Conservation (phyloP, 1,284 basidiomycete species). For the Cutaneotrichosporon cavernicola region DNA sequence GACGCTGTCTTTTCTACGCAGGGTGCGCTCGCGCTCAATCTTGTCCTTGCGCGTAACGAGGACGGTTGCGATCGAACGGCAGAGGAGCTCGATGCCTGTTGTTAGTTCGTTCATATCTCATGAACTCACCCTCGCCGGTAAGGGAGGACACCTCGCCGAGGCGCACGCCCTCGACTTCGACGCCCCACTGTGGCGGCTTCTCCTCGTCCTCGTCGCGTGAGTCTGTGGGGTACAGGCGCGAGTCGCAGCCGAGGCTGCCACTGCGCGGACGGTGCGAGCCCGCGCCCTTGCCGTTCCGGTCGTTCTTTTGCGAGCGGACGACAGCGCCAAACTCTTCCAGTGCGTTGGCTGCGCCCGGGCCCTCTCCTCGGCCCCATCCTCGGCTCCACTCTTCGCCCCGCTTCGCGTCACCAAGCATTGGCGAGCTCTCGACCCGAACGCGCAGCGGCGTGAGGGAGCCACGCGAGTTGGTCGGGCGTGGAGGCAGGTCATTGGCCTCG, state of each 20-base stretch:
- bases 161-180: constrained; percentile 43
- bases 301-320: constrained; percentile 35
- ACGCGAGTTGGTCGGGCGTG: constrained; percentile 9
- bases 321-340: constrained; percentile 47
- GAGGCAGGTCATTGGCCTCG: constrained; percentile 31
- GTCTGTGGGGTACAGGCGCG: constrained; percentile 30
- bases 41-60: constrained; percentile 48
- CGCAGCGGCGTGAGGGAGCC: constrained; percentile 19
- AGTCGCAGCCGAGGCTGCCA: constrained; percentile 45
- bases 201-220: constrained; percentile 22
- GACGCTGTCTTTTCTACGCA: constrained; percentile 46
- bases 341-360: constrained; percentile 41
- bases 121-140: constrained; percentile 44
- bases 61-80: constrained; percentile 44
- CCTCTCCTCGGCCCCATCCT: constrained; percentile 45
- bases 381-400: constrained; percentile 45
- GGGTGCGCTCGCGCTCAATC: constrained; percentile 46
- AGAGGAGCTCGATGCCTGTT: constrained; percentile 47
- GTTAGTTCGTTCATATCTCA: not conserved
- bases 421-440: constrained; percentile 26
- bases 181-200: constrained; percentile 38
- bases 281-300: constrained; percentile 18
- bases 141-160: constrained; percentile 48
- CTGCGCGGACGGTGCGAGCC: constrained; percentile 29
- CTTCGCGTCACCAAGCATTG: constrained; percentile 19